Conservation (phyloP, 352 stramenopile species). For the Aphanomyces euteiches region DNA sequence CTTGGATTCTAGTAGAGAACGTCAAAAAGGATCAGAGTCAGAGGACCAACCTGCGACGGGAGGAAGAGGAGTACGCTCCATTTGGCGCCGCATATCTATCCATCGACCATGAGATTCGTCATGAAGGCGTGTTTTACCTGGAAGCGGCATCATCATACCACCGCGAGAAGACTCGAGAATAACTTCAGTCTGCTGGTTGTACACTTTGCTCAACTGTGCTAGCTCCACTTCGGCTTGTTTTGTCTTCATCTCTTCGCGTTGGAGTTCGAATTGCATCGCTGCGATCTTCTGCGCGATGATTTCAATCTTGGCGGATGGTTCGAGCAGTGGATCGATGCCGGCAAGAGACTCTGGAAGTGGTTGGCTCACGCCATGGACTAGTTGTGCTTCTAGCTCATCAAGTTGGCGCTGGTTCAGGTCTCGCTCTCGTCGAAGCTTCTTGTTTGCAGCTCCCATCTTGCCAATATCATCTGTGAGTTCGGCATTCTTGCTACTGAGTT, state of each 20-base stretch:
- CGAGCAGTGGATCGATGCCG: conserved; percentile 43
- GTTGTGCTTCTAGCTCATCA: conserved; percentile 65
- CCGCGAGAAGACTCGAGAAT: conserved; percentile 9
- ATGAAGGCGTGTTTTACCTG: conserved; percentile 37
- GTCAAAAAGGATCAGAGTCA: not conserved
- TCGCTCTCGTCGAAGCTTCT: conserved; percentile 74
- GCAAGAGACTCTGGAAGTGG: not conserved
- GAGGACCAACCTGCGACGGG: not conserved
- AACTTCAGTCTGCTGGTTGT: conserved; percentile 18
- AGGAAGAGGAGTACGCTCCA: not conserved
- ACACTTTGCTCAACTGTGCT: conserved; percentile 11
- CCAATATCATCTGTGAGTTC: conserved; percentile 79
- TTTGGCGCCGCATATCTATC: conserved; percentile 29
- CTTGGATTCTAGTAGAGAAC: not conserved
- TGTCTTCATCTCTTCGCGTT: conserved; percentile 83
- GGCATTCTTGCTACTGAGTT: conserved; percentile 66
- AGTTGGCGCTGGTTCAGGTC: conserved; percentile 58
- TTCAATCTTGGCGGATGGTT: conserved; percentile 53
- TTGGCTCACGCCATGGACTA: conserved; percentile 38
- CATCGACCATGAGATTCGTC: conserved; percentile 30
- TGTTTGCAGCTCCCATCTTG: conserved; percentile 81
- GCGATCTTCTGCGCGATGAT: conserved; percentile 64
- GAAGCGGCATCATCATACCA: not conserved
- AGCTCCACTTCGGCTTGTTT: conserved; percentile 66
- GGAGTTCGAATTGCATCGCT: conserved; percentile 73